Conservation (phyloP, 2,329 filamentous ascomycete species). For the Pseudodiploospora longispora region DNA sequence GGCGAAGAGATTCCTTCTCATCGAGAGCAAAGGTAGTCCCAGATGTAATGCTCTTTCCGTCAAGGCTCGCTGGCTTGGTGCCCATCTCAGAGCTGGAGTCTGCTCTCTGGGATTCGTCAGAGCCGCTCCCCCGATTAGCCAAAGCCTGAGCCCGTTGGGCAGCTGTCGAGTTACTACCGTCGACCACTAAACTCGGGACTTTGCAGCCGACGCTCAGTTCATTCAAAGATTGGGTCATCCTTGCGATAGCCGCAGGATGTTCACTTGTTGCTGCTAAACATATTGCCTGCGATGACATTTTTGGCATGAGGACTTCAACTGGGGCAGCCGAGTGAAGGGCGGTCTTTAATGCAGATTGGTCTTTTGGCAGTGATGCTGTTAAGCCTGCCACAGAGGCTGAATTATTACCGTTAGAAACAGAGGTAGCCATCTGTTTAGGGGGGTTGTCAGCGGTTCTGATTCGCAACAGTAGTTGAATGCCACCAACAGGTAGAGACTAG, state of each 20-base stretch:
- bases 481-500: not conserved
- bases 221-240: slow-evolving; percentile 20
- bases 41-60: slow-evolving; percentile 90
- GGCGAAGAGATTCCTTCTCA: slow-evolving; percentile 89
- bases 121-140: slow-evolving; percentile 36
- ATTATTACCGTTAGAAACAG: slow-evolving; percentile 22
- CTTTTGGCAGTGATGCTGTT: slow-evolving; percentile 4
- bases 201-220: slow-evolving; percentile 22
- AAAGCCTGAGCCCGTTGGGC: slow-evolving; percentile 26
- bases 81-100: slow-evolving; percentile 57
- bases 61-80: slow-evolving; percentile 81
- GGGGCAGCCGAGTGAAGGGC: not conserved
- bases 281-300: slow-evolving; percentile 13
- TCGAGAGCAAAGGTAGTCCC: slow-evolving; percentile 93
- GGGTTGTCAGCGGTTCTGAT: not conserved
- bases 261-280: slow-evolving; percentile 8
- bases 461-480: too few relatives aligned
- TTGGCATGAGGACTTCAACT: slow-evolving; percentile 3
- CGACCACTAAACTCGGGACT: slow-evolving; percentile 37
- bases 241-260: slow-evolving; percentile 16
- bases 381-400: slow-evolving; percentile 2
- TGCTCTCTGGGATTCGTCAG: slow-evolving; percentile 50
- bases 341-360: slow-evolving; percentile 15
- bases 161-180: slow-evolving; percentile 36
- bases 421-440: slow-evolving; percentile 39